phyloP scores from a whole-genome alignment of 371 early-diverging fungal genomes.

The Mucor mucedo region DNA sequence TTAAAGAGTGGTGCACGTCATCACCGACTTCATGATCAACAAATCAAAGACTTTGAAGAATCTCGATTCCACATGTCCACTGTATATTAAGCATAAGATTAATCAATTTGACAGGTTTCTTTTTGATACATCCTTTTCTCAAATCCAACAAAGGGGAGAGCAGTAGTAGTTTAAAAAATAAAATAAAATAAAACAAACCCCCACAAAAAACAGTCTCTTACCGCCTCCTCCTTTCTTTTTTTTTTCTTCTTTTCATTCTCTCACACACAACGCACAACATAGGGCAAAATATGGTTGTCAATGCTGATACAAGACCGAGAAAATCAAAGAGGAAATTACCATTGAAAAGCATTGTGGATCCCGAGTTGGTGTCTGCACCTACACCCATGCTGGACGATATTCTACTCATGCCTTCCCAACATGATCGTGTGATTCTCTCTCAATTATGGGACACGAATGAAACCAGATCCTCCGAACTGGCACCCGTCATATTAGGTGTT shows the following conservation, averaged over 20 bases:
- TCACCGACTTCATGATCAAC: constrained; percentile 56
- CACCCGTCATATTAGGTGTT: background rate
- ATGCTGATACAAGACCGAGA: background rate
- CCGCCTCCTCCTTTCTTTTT: no score
- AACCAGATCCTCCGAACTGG: background rate
- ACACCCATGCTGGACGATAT: constrained; percentile 5
- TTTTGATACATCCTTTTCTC: background rate
- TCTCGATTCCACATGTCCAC: constrained; percentile 60
- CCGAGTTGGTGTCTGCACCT: constrained; percentile 12
- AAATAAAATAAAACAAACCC: no score
- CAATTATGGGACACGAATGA: constrained; percentile 10
- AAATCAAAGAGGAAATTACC: constrained; percentile 21
- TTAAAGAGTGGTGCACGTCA: constrained; percentile 55
- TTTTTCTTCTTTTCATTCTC: background rate
- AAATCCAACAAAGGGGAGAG: no score
- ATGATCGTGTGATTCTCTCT: constrained; percentile 20
- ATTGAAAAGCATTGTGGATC: constrained; percentile 10
- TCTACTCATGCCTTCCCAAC: constrained; percentile 12
- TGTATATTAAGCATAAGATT: constrained; percentile 45
- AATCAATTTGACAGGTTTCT: background rate
- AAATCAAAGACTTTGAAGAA: constrained; percentile 60
- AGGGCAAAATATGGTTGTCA: no score
- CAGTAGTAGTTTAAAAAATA: no score
- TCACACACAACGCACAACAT: no score
- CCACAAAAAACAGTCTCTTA: no score